These are phyloP conservation scores for Mycena pura DNA, from an alignment of 768 basidiomycete genomes.

Conservation along the genomic window DNA sequence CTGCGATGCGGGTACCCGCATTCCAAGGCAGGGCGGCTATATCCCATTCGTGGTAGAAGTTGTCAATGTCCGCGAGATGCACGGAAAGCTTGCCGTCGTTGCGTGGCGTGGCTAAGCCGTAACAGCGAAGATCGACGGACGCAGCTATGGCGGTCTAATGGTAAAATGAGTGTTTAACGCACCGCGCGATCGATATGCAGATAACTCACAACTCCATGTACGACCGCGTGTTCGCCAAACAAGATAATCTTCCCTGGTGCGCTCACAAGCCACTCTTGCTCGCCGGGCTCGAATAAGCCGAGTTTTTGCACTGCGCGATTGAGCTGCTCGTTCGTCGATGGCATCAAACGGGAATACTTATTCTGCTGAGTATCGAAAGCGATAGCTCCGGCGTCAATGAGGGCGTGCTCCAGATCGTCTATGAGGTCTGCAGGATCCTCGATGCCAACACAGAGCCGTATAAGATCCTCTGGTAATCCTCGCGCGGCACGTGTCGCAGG, in stretches of 20 bases:
- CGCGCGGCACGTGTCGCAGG: constrained; percentile 94
- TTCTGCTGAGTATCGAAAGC: constrained; percentile 60
- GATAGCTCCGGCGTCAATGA: constrained; percentile 92
- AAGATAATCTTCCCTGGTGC: constrained; percentile 98
- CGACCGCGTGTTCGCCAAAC: constrained; percentile 98
- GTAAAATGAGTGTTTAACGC: constrained; percentile 21
- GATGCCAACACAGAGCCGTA: constrained; percentile 97
- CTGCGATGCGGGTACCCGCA: constrained; percentile 58
- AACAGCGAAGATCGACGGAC: constrained; percentile 94
- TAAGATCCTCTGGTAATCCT: constrained; percentile 97
- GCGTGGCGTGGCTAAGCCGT: constrained; percentile 80
- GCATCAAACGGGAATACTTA: constrained; percentile 52
- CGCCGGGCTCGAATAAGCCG: constrained; percentile 46
- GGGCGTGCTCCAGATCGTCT: constrained; percentile 92
- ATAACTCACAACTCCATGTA: constrained; percentile 88
- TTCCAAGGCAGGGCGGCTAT: constrained; percentile 82
- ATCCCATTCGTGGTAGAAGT: constrained; percentile 84
- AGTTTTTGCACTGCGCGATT: constrained; percentile 75
- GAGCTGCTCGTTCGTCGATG: constrained; percentile 43
- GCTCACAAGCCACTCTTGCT: constrained; percentile 84
- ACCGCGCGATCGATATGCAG: neutral
- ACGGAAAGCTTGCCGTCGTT: constrained; percentile 76
- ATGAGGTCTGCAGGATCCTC: constrained; percentile 93
- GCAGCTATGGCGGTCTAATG: constrained; percentile 94
- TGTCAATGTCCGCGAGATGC: constrained; percentile 78